Conservation (phyloP, 768 basidiomycete genomes). For the Sarcomyxa edulis region DNA sequence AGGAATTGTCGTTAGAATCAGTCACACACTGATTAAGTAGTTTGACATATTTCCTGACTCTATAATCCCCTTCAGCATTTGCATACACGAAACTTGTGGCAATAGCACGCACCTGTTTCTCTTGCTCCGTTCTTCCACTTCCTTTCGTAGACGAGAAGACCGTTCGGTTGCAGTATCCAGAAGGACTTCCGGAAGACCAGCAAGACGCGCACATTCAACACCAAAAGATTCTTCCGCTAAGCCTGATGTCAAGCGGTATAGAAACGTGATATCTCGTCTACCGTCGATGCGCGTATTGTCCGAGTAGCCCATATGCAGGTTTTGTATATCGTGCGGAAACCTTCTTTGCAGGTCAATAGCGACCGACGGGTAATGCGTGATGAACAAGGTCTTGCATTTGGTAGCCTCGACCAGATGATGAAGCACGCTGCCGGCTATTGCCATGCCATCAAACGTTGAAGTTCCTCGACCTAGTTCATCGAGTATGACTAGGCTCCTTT, state of each 20-base stretch:
- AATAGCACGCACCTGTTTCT: constrained; percentile 41
- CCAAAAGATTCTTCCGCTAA: constrained; percentile 84
- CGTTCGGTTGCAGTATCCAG: constrained; percentile 53
- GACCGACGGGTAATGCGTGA: constrained; percentile 90
- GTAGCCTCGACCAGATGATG: constrained; percentile 57
- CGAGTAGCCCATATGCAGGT: constrained; percentile 84
- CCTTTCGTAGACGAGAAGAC: constrained; percentile 49
- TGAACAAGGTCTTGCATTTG: constrained; percentile 79
- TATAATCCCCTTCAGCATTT: constrained; percentile 3
- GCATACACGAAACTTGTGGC: not conserved
- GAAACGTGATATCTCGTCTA: constrained; percentile 75
- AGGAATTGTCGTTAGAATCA: no score
- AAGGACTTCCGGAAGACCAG: constrained; percentile 71
- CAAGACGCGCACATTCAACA: constrained; percentile 87
- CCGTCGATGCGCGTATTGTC: constrained; percentile 69
- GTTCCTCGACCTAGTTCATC: constrained; percentile 92
- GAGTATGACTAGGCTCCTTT: constrained; percentile 78
- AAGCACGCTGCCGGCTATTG: constrained; percentile 79
- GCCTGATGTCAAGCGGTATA: constrained; percentile 72
- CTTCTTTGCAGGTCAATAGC: constrained; percentile 60
- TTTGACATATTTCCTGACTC: constrained; percentile 19
- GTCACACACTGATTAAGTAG: constrained; percentile 21
- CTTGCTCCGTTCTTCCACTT: constrained; percentile 43
- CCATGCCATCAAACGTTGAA: constrained; percentile 92
- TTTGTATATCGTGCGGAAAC: constrained; percentile 59